Evolutionary conservation across 805 yeast species (phyloP), one percentile per base, ranked within the genome.

Genomic region (Naumovozyma baii): DNA sequence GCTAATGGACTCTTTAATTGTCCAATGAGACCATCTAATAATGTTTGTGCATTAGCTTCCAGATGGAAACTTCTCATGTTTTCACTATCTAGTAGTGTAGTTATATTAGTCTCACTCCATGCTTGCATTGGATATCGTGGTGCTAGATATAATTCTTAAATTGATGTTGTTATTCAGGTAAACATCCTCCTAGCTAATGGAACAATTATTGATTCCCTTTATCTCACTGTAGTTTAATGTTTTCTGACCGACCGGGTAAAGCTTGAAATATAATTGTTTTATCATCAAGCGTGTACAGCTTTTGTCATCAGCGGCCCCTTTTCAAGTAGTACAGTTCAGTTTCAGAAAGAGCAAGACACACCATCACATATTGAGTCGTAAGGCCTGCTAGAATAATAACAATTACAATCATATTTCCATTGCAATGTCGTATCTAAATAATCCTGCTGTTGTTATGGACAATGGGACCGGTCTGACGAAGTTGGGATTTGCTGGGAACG

Each of bases 381-480:
- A 10, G 10, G 26, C 9, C 26, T 7, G 10, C 10, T 10, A 22
- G 7, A 22, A 7, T 10, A 7, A 22, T 22, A 7, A 7, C 26
- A 22, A 22, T 22, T 10, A 10, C 26, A 22, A 22, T 7, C 26
- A 22, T 15, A 10, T n/a, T n/a, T n/a, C n/a, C n/a, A n/a, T n/a
- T n/a, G n/a, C 15, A 17, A 77, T 77, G 82, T 72, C 80, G 33
- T 69, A 75, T 58, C 67, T 78, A 64, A 79, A 79, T 48, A 80
- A 84, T 43, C 96, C 96, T 31, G 95, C 96, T 43, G 90, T 87
- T 70, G 95, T 87, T 61, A 87, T 87, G 96, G 95, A 86, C 72
- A 90, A 90, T 62, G 98, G 98, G 73, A 92, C 98, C 52, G 98
- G 98, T 49, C 72, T 88, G 52, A 92, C 98, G 59, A 92, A 92